phyloP scores from a whole-genome alignment of 352 stramenopile species.

The Pseudoperonospora humuli region DNA sequence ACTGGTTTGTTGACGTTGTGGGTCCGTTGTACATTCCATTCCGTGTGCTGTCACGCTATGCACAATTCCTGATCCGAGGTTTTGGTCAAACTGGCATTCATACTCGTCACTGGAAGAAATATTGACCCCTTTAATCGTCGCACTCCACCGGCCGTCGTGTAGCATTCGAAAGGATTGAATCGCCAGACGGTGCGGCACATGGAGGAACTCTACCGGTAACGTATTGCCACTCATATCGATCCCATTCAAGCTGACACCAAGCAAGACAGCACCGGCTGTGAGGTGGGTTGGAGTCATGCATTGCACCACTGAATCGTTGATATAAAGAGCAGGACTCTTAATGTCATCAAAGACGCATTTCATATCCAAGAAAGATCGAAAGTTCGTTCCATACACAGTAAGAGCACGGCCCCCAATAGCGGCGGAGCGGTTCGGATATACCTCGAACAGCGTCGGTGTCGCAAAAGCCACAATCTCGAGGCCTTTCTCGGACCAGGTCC shows the following conservation, averaged over 20 bases:
- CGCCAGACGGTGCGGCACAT: slow-evolving; percentile 1
- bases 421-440: slow-evolving; percentile 11
- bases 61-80: slow-evolving; percentile 4
- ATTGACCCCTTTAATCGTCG: slow-evolving; percentile 8
- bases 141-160: slow-evolving; percentile 5
- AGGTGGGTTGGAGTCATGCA: slow-evolving; percentile 24
- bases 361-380: slow-evolving; percentile 20
- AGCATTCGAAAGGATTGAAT: slow-evolving; percentile 8
- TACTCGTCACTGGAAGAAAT: slow-evolving; percentile 12
- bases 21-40: slow-evolving; percentile 14
- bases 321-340: slow-evolving; percentile 11
- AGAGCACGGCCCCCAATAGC: slow-evolving; percentile 10
- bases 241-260: slow-evolving; percentile 35
- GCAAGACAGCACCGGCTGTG: background rate
- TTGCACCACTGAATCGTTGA: slow-evolving; percentile 25
- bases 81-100: slow-evolving; percentile 22
- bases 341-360: slow-evolving; percentile 31
- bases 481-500: slow-evolving; percentile 26
- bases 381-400: slow-evolving; percentile 34
- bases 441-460: slow-evolving; percentile 26
- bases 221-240: slow-evolving; percentile 27
- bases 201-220: slow-evolving; percentile 18
- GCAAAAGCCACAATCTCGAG: slow-evolving; percentile 27
- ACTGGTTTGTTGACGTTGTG: background rate
- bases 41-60: slow-evolving; percentile 6